Conservation (phyloP, 2,329 filamentous ascomycete genomes). For the Lachnellula cervina region DNA sequence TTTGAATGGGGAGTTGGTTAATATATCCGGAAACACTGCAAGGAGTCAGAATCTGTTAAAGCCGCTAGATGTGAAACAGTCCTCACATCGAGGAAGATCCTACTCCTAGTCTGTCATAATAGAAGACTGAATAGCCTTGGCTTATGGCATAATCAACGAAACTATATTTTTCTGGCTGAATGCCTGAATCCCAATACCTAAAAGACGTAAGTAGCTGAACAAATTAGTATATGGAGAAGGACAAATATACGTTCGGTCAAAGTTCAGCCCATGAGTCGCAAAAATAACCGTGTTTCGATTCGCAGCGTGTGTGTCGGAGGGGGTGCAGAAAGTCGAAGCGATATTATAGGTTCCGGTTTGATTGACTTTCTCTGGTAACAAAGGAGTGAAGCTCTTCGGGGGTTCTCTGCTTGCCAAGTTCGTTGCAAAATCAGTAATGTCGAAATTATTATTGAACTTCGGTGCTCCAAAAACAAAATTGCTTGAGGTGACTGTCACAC, state of each 20-base stretch:
- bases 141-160: slow-evolving; percentile 30
- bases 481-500: background rate
- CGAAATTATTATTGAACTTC: slow-evolving; percentile 3
- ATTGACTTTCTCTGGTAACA: background rate
- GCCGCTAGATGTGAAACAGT: background rate
- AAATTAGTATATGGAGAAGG: background rate
- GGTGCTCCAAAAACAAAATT: slow-evolving; percentile 1
- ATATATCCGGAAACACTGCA: slow-evolving; percentile 14
- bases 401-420: background rate
- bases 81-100: slow-evolving; percentile 23
- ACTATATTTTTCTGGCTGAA: slow-evolving; percentile 28
- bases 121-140: slow-evolving; percentile 33
- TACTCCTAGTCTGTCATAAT: slow-evolving; percentile 32
- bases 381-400: background rate
- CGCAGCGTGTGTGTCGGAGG: background rate
- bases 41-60: background rate
- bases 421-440: slow-evolving; percentile 1
- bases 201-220: background rate
- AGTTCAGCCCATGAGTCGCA: background rate
- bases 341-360: slow-evolving; percentile 1
- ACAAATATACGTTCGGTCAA: background rate
- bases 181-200: slow-evolving; percentile 31
- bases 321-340: background rate
- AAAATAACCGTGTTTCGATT: background rate
- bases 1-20: slow-evolving; percentile 28